Evolutionary conservation across 2,329 filamentous ascomycete species (phyloP).

Genomic region (Trichoderma hamatum): DNA sequence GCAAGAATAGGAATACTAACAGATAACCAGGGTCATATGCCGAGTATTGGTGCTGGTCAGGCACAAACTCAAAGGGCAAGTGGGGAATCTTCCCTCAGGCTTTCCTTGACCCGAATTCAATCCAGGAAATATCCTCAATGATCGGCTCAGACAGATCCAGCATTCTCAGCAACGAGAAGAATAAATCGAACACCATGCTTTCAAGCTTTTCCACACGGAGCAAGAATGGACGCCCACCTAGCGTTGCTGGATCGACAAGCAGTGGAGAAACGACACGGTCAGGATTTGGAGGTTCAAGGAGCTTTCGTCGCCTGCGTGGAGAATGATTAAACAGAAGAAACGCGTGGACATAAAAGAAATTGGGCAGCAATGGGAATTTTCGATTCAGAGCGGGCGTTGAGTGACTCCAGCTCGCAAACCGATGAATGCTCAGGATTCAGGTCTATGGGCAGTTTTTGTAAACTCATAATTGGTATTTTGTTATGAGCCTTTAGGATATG

Average conservation of each 20-base stretch:
- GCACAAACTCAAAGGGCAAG: slow-evolving; percentile 55
- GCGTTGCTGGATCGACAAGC: slow-evolving; percentile 40
- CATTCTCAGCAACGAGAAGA: slow-evolving; percentile 42
- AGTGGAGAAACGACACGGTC: slow-evolving; percentile 37
- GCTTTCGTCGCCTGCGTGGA: slow-evolving; percentile 10
- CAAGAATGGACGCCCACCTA: slow-evolving; percentile 38
- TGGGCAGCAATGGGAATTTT: not conserved
- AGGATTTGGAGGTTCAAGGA: slow-evolving; percentile 28
- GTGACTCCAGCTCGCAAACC: not conserved
- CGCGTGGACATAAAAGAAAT: not conserved
- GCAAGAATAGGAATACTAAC: slow-evolving; percentile 17
- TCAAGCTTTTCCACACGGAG: slow-evolving; percentile 42
- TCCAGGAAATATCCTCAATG: slow-evolving; percentile 42
- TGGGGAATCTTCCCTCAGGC: slow-evolving; percentile 57
- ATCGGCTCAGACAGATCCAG: slow-evolving; percentile 38
- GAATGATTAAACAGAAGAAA: slow-evolving; percentile 21
- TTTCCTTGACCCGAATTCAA: slow-evolving; percentile 50
- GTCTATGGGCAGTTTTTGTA: not conserved
- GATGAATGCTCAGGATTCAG: not conserved
- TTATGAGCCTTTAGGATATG: not conserved
- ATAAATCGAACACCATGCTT: slow-evolving; percentile 40
- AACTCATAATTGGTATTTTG: not conserved
- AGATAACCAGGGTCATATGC: slow-evolving; percentile 45
- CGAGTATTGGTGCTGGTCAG: slow-evolving; percentile 61
- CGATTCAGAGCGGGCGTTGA: slow-evolving; percentile 10